Conservation (phyloP, 495 filamentous ascomycete species). For the Podospora fimiseda region DNA sequence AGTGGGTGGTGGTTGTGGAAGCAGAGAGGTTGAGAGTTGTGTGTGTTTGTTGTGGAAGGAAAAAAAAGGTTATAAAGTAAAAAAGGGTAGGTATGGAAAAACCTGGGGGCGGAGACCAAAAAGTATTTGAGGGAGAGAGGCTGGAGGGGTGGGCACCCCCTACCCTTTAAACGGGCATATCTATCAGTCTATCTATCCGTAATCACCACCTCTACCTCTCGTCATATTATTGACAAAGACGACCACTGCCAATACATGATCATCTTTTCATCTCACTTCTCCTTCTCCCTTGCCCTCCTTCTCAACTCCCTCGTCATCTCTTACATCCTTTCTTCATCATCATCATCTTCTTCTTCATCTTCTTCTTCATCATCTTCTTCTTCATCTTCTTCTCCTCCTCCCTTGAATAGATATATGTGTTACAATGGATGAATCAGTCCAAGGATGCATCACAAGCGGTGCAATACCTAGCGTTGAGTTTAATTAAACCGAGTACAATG, state of each 20-base stretch:
- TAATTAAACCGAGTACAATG: neutral
- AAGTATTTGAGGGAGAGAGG: slow-evolving; percentile 12
- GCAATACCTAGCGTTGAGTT: neutral
- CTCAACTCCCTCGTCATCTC: neutral
- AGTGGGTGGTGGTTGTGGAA: neutral
- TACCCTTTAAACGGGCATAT: neutral
- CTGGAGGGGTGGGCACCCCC: neutral
- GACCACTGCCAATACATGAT: neutral
- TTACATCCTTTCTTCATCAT: neutral
- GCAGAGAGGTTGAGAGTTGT: neutral
- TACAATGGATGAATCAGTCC: neutral
- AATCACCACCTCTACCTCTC: too few species aligned
- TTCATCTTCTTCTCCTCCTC: neutral
- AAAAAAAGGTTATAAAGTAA: slow-evolving; percentile 7
- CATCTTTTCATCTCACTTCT: neutral
- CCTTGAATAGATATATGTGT: too few species aligned
- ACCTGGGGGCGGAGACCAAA: neutral
- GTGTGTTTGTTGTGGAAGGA: slow-evolving; percentile 8
- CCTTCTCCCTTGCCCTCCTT: too few species aligned
- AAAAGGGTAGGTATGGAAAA: neutral
- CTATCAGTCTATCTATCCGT: neutral
- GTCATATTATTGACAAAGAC: neutral
- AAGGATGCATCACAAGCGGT: neutral
- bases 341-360: too few species aligned
- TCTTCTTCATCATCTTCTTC: neutral